Evolutionary conservation across 331 rosid species (phyloP).

Genomic region (Telfairia occidentalis): DNA sequence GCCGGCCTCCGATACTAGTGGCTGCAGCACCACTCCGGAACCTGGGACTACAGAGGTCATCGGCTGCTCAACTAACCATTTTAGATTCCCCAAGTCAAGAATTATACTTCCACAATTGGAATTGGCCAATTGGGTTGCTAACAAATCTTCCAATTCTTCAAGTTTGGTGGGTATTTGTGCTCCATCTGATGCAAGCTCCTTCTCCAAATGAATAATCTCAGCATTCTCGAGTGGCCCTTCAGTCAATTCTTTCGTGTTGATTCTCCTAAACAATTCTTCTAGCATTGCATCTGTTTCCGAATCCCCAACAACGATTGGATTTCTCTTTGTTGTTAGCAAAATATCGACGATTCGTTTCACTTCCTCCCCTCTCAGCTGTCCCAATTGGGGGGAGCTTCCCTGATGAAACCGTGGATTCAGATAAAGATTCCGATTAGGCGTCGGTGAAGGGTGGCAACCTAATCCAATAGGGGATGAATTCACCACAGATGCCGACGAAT

Average conservation of each 20-base stretch:
- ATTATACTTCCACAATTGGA: conserved; percentile 29
- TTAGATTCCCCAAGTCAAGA: conserved; percentile 70
- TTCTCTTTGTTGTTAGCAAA: conserved; percentile 46
- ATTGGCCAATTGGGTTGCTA: conserved; percentile 35
- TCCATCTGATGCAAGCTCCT: conserved; percentile 39
- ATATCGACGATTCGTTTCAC: conserved; percentile 52
- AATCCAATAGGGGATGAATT: conserved; percentile 21
- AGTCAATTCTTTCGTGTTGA: conserved; percentile 42
- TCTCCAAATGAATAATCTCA: conserved; percentile 50
- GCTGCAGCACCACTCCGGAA: conserved; percentile 25
- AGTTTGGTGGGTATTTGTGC: conserved; percentile 34
- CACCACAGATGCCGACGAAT: conserved; percentile 44
- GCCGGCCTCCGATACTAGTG: conserved; percentile 53
- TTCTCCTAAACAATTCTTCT: conserved; percentile 49
- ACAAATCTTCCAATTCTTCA: conserved; percentile 47
- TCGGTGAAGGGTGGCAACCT: conserved; percentile 26
- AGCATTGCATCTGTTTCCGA: conserved; percentile 58
- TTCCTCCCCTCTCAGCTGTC: conserved; percentile 44
- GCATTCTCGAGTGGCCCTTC: conserved; percentile 33
- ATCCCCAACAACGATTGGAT: conserved; percentile 86
- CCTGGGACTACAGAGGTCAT: conserved; percentile 12
- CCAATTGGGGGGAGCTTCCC: conserved; percentile 34
- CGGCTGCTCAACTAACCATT: conserved; percentile 77
- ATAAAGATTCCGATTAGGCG: conserved; percentile 40
- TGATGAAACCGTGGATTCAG: conserved; percentile 67